Conservation (phyloP, 2,329 filamentous ascomycete species). For the Pochonia chlamydosporia region DNA sequence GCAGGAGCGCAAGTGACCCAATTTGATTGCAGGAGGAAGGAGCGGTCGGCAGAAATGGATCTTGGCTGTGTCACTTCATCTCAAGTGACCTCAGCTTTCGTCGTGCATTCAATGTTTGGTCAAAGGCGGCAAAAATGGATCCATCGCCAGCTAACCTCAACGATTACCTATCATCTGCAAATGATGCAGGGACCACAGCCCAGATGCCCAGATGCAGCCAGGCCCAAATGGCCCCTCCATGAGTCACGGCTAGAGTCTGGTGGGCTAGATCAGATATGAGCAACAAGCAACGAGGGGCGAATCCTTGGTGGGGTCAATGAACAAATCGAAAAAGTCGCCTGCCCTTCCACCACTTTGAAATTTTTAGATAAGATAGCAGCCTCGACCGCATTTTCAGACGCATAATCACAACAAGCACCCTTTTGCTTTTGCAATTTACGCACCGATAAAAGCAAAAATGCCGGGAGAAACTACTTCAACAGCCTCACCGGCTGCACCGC, state of each 20-base stretch:
- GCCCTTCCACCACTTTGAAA: not conserved
- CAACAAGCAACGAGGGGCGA: not conserved
- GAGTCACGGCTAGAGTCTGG: not conserved
- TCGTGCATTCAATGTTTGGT: too few relatives aligned
- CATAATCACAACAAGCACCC: not conserved
- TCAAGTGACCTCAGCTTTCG: too few relatives aligned
- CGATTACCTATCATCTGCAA: too few relatives aligned
- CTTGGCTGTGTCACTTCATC: too few relatives aligned
- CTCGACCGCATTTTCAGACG: not conserved
- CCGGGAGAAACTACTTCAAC: conserved; percentile 14
- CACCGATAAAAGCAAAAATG: conserved; percentile 8
- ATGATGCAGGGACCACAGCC: too few relatives aligned
- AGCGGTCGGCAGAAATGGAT: too few relatives aligned
- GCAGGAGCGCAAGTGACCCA: too few relatives aligned
- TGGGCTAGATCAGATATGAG: too few relatives aligned
- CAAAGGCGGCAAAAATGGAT: too few relatives aligned
- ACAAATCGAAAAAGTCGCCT: not conserved
- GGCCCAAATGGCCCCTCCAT: not conserved
- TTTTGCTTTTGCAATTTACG: not conserved
- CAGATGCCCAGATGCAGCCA: not conserved
- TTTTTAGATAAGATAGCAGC: conserved; percentile 9
- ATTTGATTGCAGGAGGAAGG: too few relatives aligned
- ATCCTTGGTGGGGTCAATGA: not conserved
- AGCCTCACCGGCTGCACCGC: conserved; percentile 33
- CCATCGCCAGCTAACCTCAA: too few relatives aligned